Conservation (phyloP, 2,329 filamentous ascomycete genomes). For the Elsinoe arachidis region DNA sequence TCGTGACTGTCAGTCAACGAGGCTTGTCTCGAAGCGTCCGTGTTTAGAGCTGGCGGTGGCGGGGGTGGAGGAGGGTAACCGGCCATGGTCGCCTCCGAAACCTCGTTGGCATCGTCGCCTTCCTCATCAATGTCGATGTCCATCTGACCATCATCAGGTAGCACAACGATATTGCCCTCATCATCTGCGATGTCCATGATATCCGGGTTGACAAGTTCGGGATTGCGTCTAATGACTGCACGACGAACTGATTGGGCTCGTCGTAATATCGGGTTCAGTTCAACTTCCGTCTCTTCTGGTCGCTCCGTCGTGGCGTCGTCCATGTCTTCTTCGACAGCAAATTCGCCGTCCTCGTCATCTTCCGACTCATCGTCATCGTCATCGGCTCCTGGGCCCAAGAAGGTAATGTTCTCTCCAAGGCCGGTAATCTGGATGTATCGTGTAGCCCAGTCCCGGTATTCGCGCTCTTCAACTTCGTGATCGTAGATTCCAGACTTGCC, state of each 20-base stretch:
- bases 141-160: conserved; percentile 33
- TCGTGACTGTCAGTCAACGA: conserved; percentile 10
- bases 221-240: neutral
- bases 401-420: conserved; percentile 6
- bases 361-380: conserved; percentile 29
- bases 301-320: conserved; percentile 39
- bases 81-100: conserved; percentile 68
- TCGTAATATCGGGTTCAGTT: conserved; percentile 27
- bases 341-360: conserved; percentile 40
- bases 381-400: conserved; percentile 16
- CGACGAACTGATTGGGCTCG: conserved; percentile 20
- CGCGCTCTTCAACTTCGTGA: conserved; percentile 56
- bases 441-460: conserved; percentile 21
- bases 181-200: conserved; percentile 41
- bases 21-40: neutral
- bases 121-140: conserved; percentile 39
- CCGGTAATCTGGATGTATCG: conserved; percentile 8
- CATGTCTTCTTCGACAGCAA: conserved; percentile 31
- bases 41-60: conserved; percentile 32
- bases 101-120: conserved; percentile 56
- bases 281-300: conserved; percentile 27
- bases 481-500: conserved; percentile 75
- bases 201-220: conserved; percentile 21
- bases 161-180: conserved; percentile 29
- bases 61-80: conserved; percentile 64